Base-by-base conservation (phyloP, 306 rosid species). In the Sindora glabra region DNA sequence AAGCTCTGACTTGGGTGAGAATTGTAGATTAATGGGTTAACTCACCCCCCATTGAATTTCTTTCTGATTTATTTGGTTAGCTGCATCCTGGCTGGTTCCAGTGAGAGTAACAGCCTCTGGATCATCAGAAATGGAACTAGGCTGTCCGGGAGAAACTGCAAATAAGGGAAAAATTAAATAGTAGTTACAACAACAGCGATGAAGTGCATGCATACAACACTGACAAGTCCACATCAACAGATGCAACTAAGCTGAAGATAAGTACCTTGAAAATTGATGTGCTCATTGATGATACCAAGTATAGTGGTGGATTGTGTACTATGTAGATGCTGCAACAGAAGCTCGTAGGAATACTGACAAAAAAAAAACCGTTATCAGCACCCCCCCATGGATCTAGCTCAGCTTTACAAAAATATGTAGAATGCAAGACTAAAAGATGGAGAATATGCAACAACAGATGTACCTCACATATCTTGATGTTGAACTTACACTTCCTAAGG, bases 1-100 rank as follows among this genome's bases (percentile, higher is more conserved):
- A 30, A 68, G 59, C 15, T 38, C 39, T 41, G 15, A 66, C 17
- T 57, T 17, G 0, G 23, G 18, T 18, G 58, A 34, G 37, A 30
- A 30, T 52, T 17, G 27, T 6, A 37, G 39, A 45, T 27, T 59
- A 5, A 37, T 56, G 46, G 56, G 45, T 16, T 46, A 55, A 75
- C 96, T 75, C 76, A 89, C 99, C 89, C 99, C 99, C 97, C 99
- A 89, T 11, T 80, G 94, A 57, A 89, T 77, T 77, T 94, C 97
- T 68, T 84, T 94, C 73, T 85, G 82, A 77, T 94, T 89, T 74
- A 81, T 82, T 72, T 48, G 86, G 74, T 81, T 83, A 49, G 91
- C 89, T 53, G 94, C 83, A 50, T 94, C 97, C 69, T 82, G 99
- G 79, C 81, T 86, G 68, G 77, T 79, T 73, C 97, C 94, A 54